A percentile compares a stretch with the other conserved stretches of the same genome.
Evolutionary conservation across 805 yeast species (phyloP).

Genomic region (Ascoidea tarda): DNA sequence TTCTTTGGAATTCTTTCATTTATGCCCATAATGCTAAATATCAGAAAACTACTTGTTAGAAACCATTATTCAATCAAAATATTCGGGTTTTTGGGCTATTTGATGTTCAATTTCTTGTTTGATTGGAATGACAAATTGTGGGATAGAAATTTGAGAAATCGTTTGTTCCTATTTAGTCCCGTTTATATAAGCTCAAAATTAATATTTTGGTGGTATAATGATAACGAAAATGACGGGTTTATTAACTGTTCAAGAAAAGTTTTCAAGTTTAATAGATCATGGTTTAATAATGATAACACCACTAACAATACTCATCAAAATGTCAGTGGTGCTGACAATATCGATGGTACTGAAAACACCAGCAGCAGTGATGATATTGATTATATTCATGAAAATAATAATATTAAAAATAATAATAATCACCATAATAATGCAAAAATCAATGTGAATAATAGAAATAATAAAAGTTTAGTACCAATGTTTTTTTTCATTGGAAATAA

Average conservation of each 20-base stretch:
- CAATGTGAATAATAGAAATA: constrained; percentile 10
- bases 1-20: constrained; percentile 72
- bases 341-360: constrained; percentile 14
- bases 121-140: constrained; percentile 79
- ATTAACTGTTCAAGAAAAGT: constrained; percentile 22
- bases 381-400: too few relatives aligned
- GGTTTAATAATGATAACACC: constrained; percentile 31
- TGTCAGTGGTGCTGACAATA: too few relatives aligned
- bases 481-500: constrained; percentile 55
- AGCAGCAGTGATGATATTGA: too few relatives aligned
- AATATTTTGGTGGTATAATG: constrained; percentile 88
- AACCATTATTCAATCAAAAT: constrained; percentile 37
- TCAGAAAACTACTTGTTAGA: constrained; percentile 33
- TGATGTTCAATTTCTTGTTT: constrained; percentile 77
- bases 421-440: too few relatives aligned
- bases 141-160: constrained; percentile 48
- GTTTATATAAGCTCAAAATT: constrained; percentile 65
- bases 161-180: constrained; percentile 79
- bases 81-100: constrained; percentile 30
- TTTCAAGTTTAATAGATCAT: constrained; percentile 34
- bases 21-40: constrained; percentile 55
- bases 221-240: constrained; percentile 24
- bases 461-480: constrained; percentile 37
- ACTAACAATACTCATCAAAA: too few relatives aligned
- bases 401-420: too few relatives aligned